phyloP scores from a whole-genome alignment of 805 yeast species.

The baker's yeast (Saccharomyces cerevisiae) region DNA sequence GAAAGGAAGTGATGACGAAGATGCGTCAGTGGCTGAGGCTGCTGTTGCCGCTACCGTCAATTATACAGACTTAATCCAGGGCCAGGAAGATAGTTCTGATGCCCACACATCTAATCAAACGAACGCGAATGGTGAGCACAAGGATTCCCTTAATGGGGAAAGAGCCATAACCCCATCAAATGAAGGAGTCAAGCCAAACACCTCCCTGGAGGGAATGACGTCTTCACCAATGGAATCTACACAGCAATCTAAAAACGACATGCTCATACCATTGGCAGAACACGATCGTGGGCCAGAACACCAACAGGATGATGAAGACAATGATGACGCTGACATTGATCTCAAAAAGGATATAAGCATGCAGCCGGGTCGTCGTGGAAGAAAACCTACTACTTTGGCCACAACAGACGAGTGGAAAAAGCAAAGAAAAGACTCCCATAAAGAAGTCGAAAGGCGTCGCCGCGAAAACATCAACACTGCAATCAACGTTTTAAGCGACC shows the following conservation, averaged over 20 bases:
- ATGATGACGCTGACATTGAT: not conserved
- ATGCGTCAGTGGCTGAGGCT: constrained; percentile 6
- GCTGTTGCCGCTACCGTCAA: constrained; percentile 11
- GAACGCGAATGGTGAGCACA: not conserved
- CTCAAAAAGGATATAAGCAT: not conserved
- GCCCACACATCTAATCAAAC: not conserved
- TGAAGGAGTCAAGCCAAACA: not conserved
- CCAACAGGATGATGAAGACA: not conserved
- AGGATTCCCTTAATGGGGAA: not conserved
- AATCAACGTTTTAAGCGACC: constrained; percentile 66
- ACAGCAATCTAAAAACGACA: not conserved
- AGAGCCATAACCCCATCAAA: not conserved
- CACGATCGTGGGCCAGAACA: not conserved
- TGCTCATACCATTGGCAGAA: not conserved
- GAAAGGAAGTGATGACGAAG: constrained; percentile 7
- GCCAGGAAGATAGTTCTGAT: constrained; percentile 5
- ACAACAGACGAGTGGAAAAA: constrained; percentile 29
- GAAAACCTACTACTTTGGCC: constrained; percentile 23
- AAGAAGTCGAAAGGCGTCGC: constrained; percentile 90
- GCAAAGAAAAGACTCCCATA: constrained; percentile 81
- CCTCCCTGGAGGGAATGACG: not conserved
- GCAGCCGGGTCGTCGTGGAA: constrained; percentile 19
- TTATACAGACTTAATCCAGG: constrained; percentile 9
- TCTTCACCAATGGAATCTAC: not conserved
- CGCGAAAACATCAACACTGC: constrained; percentile 83